Evolutionary conservation across 805 yeast species (phyloP), one percentile per base, ranked within the genome.

Genomic region (Myxozyma sirexii): DNA sequence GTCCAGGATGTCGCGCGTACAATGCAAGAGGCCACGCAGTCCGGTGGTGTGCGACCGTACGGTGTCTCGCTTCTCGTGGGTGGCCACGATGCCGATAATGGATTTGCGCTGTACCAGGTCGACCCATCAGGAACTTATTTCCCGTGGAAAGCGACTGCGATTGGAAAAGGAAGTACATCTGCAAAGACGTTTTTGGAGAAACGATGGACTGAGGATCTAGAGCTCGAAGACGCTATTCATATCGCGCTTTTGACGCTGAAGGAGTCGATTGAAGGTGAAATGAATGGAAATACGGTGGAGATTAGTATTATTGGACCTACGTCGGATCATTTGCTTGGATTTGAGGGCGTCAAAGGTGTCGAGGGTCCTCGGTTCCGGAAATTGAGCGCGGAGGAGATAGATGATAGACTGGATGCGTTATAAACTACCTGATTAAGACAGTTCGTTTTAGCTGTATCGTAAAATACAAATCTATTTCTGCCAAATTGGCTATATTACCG

Each of bases 81-180:
- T 8, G 99, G 99, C 23, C 83, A 90, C 72, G 98, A 94, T 72
- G 90, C 87, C 38, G 80, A 80, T 59, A 54, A 54, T 35, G 70
- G 60, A n/a, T 61, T 65, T 41, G 37, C 59, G 26, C 80, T 94
- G 61, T 94, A 94, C 75, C 99, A 94, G 76, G 96, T 94, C 49
- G 99, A 94, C 77, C 99, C 99, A 3, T 88, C 96, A 2, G 99
- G 99, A 8, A 85, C 97, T 42, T 94, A 87, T 74, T 94, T 90
- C 81, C 98, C 99, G 8, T 94, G 99, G 99, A 94, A 93, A 76
- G 99, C 99, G 39, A 93, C 99, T 2, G 98, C 99, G 24, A 94
- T 94, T 69, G 99, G 99, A 65, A 92, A 91, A 72, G 96, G 97
- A 26, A 86, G 97, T 2, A 84, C 85, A 45, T 90, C 96, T n/a